phyloP scores from a whole-genome alignment of 257 asterid genomes.

The Fraxinus quadrangulata region DNA sequence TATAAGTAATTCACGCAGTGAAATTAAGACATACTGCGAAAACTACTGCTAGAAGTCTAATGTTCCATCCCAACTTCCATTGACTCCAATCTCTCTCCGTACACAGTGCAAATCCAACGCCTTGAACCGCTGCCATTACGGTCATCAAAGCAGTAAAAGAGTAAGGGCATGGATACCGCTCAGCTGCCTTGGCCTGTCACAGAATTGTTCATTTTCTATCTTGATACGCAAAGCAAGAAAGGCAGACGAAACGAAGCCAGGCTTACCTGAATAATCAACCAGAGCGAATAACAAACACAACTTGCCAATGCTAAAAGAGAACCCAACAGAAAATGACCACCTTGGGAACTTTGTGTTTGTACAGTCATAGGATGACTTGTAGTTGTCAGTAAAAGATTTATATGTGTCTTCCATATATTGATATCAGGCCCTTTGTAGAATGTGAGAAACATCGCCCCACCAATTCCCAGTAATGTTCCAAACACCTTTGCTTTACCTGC shows the following conservation, averaged over 20 bases:
- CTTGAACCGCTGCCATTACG: constrained; percentile 45
- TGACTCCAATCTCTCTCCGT: constrained; percentile 52
- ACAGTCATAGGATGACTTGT: constrained; percentile 13
- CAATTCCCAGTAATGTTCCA: constrained; percentile 61
- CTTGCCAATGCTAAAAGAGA: constrained; percentile 44
- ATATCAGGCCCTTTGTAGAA: constrained; percentile 67
- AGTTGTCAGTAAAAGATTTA: constrained; percentile 49
- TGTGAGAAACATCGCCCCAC: constrained; percentile 86
- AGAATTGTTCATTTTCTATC: not conserved
- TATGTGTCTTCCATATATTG: constrained; percentile 43
- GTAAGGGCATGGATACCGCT: constrained; percentile 60
- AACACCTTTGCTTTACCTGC: constrained; percentile 75
- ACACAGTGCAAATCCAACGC: constrained; percentile 40
- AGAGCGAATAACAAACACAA: constrained; percentile 48
- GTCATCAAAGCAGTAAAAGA: constrained; percentile 60
- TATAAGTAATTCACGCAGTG: not conserved
- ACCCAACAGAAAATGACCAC: constrained; percentile 42
- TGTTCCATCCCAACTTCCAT: constrained; percentile 64
- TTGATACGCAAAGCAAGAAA: not conserved
- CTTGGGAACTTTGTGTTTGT: constrained; percentile 7
- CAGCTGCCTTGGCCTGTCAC: constrained; percentile 48
- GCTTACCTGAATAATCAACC: constrained; percentile 73
- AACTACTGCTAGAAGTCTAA: constrained; percentile 48
- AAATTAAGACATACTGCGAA: constrained; percentile 39
- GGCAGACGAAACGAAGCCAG: not conserved